Evolutionary conservation across 2,329 filamentous ascomycete species (phyloP).

Genomic region (Curvularia spicifera): DNA sequence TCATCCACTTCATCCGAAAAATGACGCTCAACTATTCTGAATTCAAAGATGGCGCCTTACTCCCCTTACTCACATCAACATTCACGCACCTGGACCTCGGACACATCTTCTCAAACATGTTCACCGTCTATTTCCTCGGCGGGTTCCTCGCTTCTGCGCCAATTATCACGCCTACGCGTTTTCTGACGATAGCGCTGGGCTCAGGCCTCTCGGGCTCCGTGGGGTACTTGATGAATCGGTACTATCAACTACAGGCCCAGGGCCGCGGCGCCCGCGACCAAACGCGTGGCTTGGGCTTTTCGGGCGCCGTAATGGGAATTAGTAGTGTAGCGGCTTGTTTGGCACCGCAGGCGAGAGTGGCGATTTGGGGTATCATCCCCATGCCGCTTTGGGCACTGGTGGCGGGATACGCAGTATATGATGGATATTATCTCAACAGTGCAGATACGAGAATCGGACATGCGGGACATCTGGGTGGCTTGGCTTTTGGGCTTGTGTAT

Average conservation of each 20-base stretch:
- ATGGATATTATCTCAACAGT: slow-evolving; percentile 49
- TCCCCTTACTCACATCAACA: slow-evolving; percentile 49
- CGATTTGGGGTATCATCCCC: slow-evolving; percentile 48
- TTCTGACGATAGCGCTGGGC: slow-evolving; percentile 40
- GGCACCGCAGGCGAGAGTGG: slow-evolving; percentile 42
- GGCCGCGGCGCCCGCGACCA: slow-evolving; percentile 9
- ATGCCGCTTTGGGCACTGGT: slow-evolving; percentile 51
- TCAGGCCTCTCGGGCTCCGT: slow-evolving; percentile 36
- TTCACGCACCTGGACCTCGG: slow-evolving; percentile 48
- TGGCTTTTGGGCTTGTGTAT: slow-evolving; percentile 48
- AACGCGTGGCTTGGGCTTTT: slow-evolving; percentile 41
- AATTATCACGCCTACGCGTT: slow-evolving; percentile 34
- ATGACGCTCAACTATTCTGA: slow-evolving; percentile 44
- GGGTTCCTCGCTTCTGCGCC: slow-evolving; percentile 40
- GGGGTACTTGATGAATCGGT: slow-evolving; percentile 24
- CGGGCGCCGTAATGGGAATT: slow-evolving; percentile 52
- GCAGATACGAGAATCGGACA: slow-evolving; percentile 44
- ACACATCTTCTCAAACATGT: slow-evolving; percentile 54
- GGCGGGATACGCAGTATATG: slow-evolving; percentile 46
- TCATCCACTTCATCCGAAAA: slow-evolving; percentile 34
- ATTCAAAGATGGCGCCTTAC: slow-evolving; percentile 40
- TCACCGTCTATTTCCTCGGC: slow-evolving; percentile 50
- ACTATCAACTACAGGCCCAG: slow-evolving; percentile 11
- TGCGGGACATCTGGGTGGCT: slow-evolving; percentile 55
- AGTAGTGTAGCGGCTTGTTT: slow-evolving; percentile 50